These are phyloP conservation scores for Nakaseomyces delphensis DNA, from an alignment of 1,139 yeast genomes.

Conservation along the genomic window DNA sequence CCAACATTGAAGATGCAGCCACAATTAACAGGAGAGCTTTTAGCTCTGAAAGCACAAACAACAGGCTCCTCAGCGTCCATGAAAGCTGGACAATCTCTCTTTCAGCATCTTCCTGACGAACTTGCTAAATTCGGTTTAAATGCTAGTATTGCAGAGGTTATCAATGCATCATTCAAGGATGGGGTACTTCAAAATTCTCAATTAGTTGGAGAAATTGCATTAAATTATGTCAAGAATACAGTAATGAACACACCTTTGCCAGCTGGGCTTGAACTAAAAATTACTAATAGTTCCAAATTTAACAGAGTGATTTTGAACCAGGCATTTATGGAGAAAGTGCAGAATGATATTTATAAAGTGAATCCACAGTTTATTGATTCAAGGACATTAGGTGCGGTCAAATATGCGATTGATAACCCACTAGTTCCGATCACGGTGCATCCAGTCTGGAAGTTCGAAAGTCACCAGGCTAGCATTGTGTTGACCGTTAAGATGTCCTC, in stretches of 20 bases:
- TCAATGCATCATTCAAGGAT: constrained; percentile 63
- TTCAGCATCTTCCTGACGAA: constrained; percentile 38
- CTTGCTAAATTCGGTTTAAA: constrained; percentile 50
- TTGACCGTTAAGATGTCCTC: constrained; percentile 45
- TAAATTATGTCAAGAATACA: constrained; percentile 44
- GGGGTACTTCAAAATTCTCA: constrained; percentile 52
- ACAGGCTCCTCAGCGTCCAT: constrained; percentile 29
- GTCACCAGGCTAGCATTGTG: constrained; percentile 76
- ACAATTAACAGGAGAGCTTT: constrained; percentile 17
- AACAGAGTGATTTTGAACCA: constrained; percentile 34
- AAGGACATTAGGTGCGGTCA: constrained; percentile 66
- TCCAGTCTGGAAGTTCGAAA: constrained; percentile 86
- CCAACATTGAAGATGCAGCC: constrained; percentile 7
- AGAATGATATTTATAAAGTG: constrained; percentile 29
- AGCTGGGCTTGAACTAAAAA: constrained; percentile 31
- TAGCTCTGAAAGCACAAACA: constrained; percentile 28
- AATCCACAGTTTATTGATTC: constrained; percentile 36
- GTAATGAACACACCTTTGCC: constrained; percentile 27
- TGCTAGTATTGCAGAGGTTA: constrained; percentile 70
- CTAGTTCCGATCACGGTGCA: constrained; percentile 59
- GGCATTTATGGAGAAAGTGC: constrained; percentile 33
- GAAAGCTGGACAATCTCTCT: constrained; percentile 22
- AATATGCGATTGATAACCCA: constrained; percentile 47
- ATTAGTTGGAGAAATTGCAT: constrained; percentile 71
- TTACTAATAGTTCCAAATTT: constrained; percentile 25